A percentile compares a stretch with the other conserved stretches of the same genome.
Evolutionary conservation across 208 protist species (phyloP).

Genomic region (Leishmania braziliensis): DNA sequence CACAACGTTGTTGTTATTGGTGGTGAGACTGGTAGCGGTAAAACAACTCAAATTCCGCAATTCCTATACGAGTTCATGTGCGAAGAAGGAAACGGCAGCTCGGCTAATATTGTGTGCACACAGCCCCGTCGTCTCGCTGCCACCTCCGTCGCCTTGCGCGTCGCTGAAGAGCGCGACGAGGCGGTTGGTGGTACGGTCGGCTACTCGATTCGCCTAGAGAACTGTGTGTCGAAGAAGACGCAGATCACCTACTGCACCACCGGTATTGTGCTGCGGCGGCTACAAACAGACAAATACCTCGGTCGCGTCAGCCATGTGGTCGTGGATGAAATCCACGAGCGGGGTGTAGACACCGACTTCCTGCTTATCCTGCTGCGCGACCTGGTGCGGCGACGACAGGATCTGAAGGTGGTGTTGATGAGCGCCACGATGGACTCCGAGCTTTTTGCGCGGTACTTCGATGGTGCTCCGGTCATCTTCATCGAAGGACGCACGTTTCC

Average conservation of each 20-base stretch:
- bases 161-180: conserved; percentile 93
- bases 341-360: conserved; percentile 97
- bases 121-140: conserved; percentile 94
- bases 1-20: conserved; percentile 95
- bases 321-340: conserved; percentile 97
- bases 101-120: conserved; percentile 93
- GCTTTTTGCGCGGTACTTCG: conserved; percentile 94
- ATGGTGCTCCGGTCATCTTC: conserved; percentile 81
- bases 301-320: conserved; percentile 91
- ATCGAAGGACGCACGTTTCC: conserved; percentile 96
- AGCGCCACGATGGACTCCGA: conserved; percentile 95
- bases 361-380: conserved; percentile 93
- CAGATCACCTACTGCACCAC: conserved; percentile 95
- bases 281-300: conserved; percentile 90
- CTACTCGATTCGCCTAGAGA: conserved; percentile 94
- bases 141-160: conserved; percentile 92
- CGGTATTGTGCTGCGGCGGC: conserved; percentile 91
- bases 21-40: conserved; percentile 98
- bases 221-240: conserved; percentile 80
- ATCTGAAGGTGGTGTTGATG: conserved; percentile 95
- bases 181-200: conserved; percentile 90
- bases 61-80: conserved; percentile 95
- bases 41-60: conserved; percentile 98
- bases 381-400: conserved; percentile 63
- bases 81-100: conserved; percentile 78